A percentile compares a stretch with the other conserved stretches of the same genome.
These are phyloP conservation scores for Parafenestella ontariensis DNA, from an alignment of 2,329 filamentous ascomycete species.

Conservation along the genomic window DNA sequence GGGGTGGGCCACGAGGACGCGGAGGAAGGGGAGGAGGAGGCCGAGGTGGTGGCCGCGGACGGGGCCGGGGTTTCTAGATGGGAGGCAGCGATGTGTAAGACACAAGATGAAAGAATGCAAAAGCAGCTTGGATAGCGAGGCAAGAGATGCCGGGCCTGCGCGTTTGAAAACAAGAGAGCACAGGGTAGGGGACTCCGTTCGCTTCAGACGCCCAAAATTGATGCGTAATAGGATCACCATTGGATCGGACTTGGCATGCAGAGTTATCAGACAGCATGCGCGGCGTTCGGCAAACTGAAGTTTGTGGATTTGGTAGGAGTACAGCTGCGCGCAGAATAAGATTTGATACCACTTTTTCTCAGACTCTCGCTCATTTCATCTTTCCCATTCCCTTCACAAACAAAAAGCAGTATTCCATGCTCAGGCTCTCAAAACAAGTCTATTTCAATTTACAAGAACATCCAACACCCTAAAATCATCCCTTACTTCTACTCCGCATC, in stretches of 20 bases:
- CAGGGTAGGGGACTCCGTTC: slow-evolving; percentile 23
- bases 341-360: slow-evolving; percentile 36
- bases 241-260: slow-evolving; percentile 16
- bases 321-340: slow-evolving; percentile 25
- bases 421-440: neutral
- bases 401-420: neutral
- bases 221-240: slow-evolving; percentile 25
- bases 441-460: neutral
- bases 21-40: slow-evolving; percentile 52
- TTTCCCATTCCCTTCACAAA: neutral
- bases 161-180: slow-evolving; percentile 10
- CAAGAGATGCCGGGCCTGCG: slow-evolving; percentile 3
- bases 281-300: slow-evolving; percentile 27
- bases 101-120: slow-evolving; percentile 2
- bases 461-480: neutral
- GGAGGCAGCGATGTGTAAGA: slow-evolving; percentile 1
- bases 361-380: neutral
- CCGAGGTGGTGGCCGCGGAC: slow-evolving; percentile 51
- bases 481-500: slow-evolving; percentile 71
- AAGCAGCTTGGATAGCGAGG: slow-evolving; percentile 1
- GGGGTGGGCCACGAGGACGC: slow-evolving; percentile 49
- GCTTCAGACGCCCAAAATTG: slow-evolving; percentile 22
- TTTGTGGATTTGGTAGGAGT: slow-evolving; percentile 22
- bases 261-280: slow-evolving; percentile 20
- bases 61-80: slow-evolving; percentile 47